Conservation (phyloP, 176 grass and related monocot species). For the Aechmea fasciata region DNA sequence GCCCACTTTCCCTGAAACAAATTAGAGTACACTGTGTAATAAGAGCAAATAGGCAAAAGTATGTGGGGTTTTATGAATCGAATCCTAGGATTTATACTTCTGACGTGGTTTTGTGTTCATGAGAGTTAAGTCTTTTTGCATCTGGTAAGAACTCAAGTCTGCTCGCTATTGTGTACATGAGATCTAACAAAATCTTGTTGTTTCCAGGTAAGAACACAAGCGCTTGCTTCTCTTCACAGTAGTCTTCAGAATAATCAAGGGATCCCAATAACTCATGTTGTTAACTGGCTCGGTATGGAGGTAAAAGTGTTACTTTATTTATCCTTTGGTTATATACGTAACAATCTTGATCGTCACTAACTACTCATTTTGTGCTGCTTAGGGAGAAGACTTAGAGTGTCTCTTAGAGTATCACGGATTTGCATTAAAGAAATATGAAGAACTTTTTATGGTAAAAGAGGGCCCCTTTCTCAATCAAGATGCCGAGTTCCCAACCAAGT, state of each 20-base stretch:
- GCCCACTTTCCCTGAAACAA: too few species aligned
- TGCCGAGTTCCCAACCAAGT: slow-evolving; percentile 45
- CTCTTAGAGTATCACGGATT: slow-evolving; percentile 77
- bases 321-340: background rate
- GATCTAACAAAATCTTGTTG: slow-evolving; percentile 21
- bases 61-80: too few species aligned
- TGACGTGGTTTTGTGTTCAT: too few species aligned
- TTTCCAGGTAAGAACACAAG: slow-evolving; percentile 80
- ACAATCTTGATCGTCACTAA: background rate
- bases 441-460: slow-evolving; percentile 75
- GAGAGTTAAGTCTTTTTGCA: too few species aligned
- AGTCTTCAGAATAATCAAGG: slow-evolving; percentile 82
- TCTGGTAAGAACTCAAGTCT: background rate
- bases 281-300: slow-evolving; percentile 80
- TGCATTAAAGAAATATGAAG: slow-evolving; percentile 68
- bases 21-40: too few species aligned
- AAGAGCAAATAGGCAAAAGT: too few species aligned
- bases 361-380: slow-evolving; percentile 1
- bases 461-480: slow-evolving; percentile 68
- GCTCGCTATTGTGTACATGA: slow-evolving; percentile 11
- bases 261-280: slow-evolving; percentile 65
- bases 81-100: too few species aligned
- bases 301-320: slow-evolving; percentile 22
- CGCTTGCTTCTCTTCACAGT: slow-evolving; percentile 73
- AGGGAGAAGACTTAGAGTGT: slow-evolving; percentile 66